Conservation (phyloP, 495 filamentous ascomycete genomes). For the Tuber microsphaerosporum region DNA sequence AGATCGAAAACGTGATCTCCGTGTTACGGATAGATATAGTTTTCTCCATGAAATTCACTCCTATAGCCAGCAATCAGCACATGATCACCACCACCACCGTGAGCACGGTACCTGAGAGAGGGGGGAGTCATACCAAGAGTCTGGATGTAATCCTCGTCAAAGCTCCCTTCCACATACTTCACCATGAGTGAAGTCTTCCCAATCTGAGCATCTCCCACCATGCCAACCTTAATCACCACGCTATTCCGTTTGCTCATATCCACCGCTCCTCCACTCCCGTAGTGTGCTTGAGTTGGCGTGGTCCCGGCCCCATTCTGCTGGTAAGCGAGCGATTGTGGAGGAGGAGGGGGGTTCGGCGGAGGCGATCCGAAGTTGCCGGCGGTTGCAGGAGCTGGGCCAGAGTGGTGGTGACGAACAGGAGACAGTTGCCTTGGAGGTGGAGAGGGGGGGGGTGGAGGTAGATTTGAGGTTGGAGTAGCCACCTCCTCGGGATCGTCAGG, state of each 20-base stretch:
- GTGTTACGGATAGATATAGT: constrained; percentile 98
- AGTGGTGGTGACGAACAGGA: constrained; percentile 20
- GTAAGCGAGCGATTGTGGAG: constrained; percentile 13
- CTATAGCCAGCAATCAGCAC: constrained; percentile 41
- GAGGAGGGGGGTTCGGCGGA: constrained; percentile 20
- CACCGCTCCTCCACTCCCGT: constrained; percentile 38
- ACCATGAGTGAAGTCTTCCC: constrained; percentile 99
- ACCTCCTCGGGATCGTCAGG: constrained; percentile 1
- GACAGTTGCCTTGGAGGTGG: constrained; percentile 25
- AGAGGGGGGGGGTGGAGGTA: constrained; percentile 9
- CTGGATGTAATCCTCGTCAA: constrained; percentile 99
- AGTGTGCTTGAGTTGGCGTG: constrained; percentile 24
- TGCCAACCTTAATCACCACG: constrained; percentile 98
- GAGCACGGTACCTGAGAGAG: constrained; percentile 8
- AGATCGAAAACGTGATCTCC: constrained; percentile 99
- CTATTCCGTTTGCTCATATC: constrained; percentile 55
- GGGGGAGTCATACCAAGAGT: constrained; percentile 61
- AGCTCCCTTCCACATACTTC: constrained; percentile 97
- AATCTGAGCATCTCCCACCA: constrained; percentile 98
- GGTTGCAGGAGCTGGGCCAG: constrained; percentile 19
- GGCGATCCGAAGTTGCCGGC: constrained; percentile 19
- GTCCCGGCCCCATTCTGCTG: constrained; percentile 27
- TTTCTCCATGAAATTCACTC: constrained; percentile 99
- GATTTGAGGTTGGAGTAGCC: neutral
- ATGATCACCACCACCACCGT: constrained; percentile 9